Evolutionary conservation across 148 eudicot genomes (phyloP), one percentile per base, ranked within the genome.

Genomic region (Arctostaphylos glauca): DNA sequence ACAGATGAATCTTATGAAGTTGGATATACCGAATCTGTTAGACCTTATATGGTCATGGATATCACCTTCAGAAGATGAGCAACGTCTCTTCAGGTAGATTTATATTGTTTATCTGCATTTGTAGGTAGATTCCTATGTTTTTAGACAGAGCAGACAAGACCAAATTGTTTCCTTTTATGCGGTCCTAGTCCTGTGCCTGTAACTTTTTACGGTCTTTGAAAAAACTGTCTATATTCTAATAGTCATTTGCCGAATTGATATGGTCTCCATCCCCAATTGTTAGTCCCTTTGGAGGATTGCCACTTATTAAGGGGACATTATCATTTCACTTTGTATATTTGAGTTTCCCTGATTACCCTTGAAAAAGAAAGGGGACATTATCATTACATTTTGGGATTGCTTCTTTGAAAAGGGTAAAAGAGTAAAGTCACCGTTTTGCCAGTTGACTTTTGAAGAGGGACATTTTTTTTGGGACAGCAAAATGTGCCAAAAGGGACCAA

Each of bases 1-100:
- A 81, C 97, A 96, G 99, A 96, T 93, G 97, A 92, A 88, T 89
- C 98, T 96, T 72, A 94, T 96, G 97, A 80, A 91, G 73, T 97
- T 93, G 74, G 87, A 93, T 86, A 93, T 96, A 88, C 97, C 95
- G 31, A 87, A 76, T 83, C 87, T 96, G 82, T 87, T 96, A 78
- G 95, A 96, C 85, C 91, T 93, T 83, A 83, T 96, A 68, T 96
- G 95, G 95, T 91, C 97, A 50, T 96, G 98, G 99, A 92, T 96
- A 90, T 94, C 98, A 84, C 95, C 98, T 80, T 90, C 95, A 71
- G 97, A 91, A 82, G 93, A 93, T 78, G 92, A 92, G 81, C 90
- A 88, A 83, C 84, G 87, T 82, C 71, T 86, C 48, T 96, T 89
- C 94, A 93, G 98, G 99, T 94, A 87, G 86, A 78, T 31, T 78